These are phyloP conservation scores for Phytopythium delawarense DNA, from an alignment of 352 stramenopile species.

Conservation along the genomic window DNA sequence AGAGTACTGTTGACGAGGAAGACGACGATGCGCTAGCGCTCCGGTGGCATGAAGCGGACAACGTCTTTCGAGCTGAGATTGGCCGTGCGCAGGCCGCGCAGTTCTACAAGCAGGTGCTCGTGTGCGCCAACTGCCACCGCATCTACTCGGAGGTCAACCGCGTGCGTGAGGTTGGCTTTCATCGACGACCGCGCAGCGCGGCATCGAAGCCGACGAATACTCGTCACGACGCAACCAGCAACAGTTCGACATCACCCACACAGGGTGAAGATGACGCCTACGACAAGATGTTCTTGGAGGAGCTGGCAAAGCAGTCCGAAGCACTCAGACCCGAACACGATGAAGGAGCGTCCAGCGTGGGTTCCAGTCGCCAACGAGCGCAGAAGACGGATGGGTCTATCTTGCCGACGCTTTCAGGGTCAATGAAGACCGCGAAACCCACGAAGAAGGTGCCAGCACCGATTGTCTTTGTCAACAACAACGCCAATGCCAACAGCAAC, in stretches of 20 bases:
- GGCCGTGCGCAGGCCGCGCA: slow-evolving; percentile 55
- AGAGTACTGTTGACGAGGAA: slow-evolving; percentile 9
- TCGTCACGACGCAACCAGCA: background rate
- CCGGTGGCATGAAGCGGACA: slow-evolving; percentile 66
- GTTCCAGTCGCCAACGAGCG: background rate
- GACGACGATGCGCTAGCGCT: slow-evolving; percentile 20
- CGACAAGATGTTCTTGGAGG: slow-evolving; percentile 60
- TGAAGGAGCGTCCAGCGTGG: background rate
- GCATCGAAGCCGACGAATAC: background rate
- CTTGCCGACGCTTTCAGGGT: background rate
- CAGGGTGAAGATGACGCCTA: slow-evolving; percentile 14
- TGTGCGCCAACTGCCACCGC: slow-evolving; percentile 71
- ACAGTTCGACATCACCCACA: background rate
- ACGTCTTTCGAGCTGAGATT: slow-evolving; percentile 54
- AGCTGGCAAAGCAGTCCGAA: slow-evolving; percentile 52
- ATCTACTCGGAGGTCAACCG: slow-evolving; percentile 60
- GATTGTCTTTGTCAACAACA: background rate
- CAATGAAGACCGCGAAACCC: background rate
- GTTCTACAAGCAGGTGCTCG: slow-evolving; percentile 76
- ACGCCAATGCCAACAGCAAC: background rate
- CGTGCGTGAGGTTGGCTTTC: slow-evolving; percentile 50
- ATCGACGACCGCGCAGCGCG: background rate
- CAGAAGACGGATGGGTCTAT: background rate
- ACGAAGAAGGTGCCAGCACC: background rate
- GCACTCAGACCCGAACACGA: background rate